These are phyloP conservation scores for Calonectria hawksworthii DNA, from an alignment of 2,329 filamentous ascomycete species.

Conservation along the genomic window DNA sequence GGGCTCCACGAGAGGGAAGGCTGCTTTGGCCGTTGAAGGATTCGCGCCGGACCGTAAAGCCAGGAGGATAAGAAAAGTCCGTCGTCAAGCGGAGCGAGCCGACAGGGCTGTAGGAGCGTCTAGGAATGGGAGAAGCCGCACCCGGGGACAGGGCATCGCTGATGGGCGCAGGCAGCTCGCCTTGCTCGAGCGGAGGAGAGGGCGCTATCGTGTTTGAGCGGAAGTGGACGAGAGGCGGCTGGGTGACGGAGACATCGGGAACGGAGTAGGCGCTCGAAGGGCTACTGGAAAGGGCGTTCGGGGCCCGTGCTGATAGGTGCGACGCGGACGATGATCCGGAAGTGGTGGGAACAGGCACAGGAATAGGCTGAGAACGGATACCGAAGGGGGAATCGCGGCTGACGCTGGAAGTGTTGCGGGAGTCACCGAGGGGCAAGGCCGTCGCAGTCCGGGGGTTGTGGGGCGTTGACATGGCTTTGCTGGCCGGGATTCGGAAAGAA, in stretches of 20 bases:
- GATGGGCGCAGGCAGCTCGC: conserved; percentile 37
- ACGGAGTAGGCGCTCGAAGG: conserved; percentile 37
- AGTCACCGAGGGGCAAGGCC: conserved; percentile 44
- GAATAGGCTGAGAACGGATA: conserved; percentile 38
- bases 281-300: conserved; percentile 37
- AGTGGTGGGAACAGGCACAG: conserved; percentile 36
- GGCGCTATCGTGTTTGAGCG: conserved; percentile 48
- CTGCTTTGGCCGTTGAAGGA: conserved; percentile 53
- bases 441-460: conserved; percentile 44
- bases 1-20: conserved; percentile 47
- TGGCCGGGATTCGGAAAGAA: conserved; percentile 38
- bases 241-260: conserved; percentile 44
- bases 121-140: conserved; percentile 28
- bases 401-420: conserved; percentile 30
- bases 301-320: conserved; percentile 36
- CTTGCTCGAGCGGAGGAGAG: conserved; percentile 50
- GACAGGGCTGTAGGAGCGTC: conserved; percentile 35
- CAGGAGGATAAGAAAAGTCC: conserved; percentile 46
- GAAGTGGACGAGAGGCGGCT: conserved; percentile 42
- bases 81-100: conserved; percentile 56
- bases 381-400: conserved; percentile 39
- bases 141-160: conserved; percentile 26
- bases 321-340: conserved; percentile 38
- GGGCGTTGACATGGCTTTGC: conserved; percentile 50
- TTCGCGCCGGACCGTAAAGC: conserved; percentile 46